phyloP scores from a whole-genome alignment of 2,329 filamentous ascomycete species.

The Arthrobotrys iridis region DNA sequence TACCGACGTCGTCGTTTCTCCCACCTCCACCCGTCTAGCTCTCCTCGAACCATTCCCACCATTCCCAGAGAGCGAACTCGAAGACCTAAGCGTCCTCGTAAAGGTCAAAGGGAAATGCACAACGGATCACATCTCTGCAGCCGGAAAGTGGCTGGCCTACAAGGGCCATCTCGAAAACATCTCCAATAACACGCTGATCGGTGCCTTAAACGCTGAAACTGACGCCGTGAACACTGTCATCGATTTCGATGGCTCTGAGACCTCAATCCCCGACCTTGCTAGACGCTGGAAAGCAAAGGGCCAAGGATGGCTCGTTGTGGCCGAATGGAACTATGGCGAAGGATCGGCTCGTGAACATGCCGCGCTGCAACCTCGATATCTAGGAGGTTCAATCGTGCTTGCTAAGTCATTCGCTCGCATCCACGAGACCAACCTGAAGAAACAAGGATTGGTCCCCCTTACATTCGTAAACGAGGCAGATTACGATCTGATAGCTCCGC shows the following conservation, averaged over 20 bases:
- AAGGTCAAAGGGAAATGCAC: conserved; percentile 98
- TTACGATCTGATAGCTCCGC: conserved; percentile 83
- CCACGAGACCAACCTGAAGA: conserved; percentile 96
- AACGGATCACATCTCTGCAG: conserved; percentile 97
- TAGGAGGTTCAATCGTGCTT: conserved; percentile 84
- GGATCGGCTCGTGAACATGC: conserved; percentile 90
- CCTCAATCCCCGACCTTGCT: conserved; percentile 87
- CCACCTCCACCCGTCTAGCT: conserved; percentile 88
- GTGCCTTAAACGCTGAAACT: conserved; percentile 89
- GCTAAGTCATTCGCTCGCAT: conserved; percentile 90
- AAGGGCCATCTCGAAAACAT: conserved; percentile 99
- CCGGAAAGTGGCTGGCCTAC: conserved; percentile 98
- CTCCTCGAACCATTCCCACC: conserved; percentile 87
- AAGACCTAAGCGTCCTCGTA: conserved; percentile 84
- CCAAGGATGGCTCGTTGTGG: conserved; percentile 89
- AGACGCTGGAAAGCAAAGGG: conserved; percentile 80
- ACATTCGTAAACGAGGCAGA: conserved; percentile 89
- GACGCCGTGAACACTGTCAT: conserved; percentile 92
- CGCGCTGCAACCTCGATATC: conserved; percentile 87
- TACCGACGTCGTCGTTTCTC: conserved; percentile 79
- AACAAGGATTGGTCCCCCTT: conserved; percentile 94
- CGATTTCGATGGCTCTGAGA: conserved; percentile 78
- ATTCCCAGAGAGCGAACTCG: conserved; percentile 80
- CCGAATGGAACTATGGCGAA: conserved; percentile 97
- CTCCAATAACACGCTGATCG: conserved; percentile 95